Percentiles rank a stretch among this genome's conserved stretches.
phyloP scores from a whole-genome alignment of 768 basidiomycete genomes.

The Collybiopsis confluens region DNA sequence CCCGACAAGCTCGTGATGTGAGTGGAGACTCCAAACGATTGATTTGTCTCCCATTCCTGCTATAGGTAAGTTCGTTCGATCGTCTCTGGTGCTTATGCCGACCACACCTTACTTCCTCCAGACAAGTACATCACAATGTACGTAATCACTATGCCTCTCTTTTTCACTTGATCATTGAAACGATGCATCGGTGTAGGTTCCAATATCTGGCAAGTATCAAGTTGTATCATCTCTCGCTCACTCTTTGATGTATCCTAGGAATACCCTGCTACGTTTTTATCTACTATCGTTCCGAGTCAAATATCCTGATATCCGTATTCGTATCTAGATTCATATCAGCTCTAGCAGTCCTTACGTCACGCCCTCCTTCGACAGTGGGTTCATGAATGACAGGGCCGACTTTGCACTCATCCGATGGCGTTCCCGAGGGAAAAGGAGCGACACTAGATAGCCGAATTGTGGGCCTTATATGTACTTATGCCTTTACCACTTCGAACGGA shows the following conservation, averaged over 20 bases:
- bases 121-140: slow-evolving; percentile 70
- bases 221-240: no score
- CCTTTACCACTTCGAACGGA: no score
- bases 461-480: no score
- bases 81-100: slow-evolving; percentile 65
- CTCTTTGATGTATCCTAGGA: slow-evolving; percentile 28
- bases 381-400: slow-evolving; percentile 78
- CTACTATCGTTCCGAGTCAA: no score
- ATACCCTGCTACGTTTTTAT: slow-evolving; percentile 49
- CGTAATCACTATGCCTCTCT: slow-evolving; percentile 9
- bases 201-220: slow-evolving; percentile 48
- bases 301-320: not conserved
- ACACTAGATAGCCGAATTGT: no score
- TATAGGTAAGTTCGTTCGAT: slow-evolving; percentile 64
- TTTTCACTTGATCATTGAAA: not conserved
- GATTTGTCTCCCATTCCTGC: no score
- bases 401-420: slow-evolving; percentile 74
- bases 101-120: slow-evolving; percentile 65
- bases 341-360: slow-evolving; percentile 58
- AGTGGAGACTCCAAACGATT: no score
- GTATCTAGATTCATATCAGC: slow-evolving; percentile 58
- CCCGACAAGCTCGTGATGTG: slow-evolving; percentile 76
- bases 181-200: slow-evolving; percentile 36
- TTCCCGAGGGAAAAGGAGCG: no score
- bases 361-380: slow-evolving; percentile 68